A percentile compares a stretch with the other conserved stretches of the same genome.
Conservation (phyloP, 1,284 basidiomycete genomes). For the Puccinia coronata region DNA sequence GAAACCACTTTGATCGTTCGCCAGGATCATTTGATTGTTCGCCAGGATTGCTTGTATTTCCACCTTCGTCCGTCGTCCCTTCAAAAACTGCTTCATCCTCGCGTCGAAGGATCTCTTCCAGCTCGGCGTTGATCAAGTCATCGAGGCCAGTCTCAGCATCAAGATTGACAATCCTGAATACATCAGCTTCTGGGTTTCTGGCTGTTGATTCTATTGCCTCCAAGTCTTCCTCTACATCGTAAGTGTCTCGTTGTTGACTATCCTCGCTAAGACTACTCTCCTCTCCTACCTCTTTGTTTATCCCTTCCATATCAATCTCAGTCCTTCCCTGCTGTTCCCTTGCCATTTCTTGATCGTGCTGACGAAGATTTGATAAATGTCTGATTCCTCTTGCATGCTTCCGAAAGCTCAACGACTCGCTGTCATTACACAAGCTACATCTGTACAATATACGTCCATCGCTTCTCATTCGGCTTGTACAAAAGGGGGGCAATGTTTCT, state of each 20-base stretch:
- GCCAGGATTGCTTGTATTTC: neutral
- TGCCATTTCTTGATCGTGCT: neutral
- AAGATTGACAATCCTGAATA: neutral
- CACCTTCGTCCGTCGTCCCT: neutral
- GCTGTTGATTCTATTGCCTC: neutral
- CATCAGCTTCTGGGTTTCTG: neutral
- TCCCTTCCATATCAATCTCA: too few relatives aligned
- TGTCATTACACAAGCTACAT: neutral
- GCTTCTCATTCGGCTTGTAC: neutral
- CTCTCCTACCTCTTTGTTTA: too few relatives aligned
- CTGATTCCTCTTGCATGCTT: neutral
- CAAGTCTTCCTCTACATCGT: neutral
- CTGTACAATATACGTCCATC: neutral
- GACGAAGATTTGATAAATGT: neutral
- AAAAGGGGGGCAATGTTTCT: neutral
- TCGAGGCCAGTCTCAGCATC: neutral
- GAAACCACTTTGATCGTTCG: too few relatives aligned
- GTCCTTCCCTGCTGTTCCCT: too few relatives aligned
- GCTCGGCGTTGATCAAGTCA: neutral
- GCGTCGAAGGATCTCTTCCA: too few relatives aligned
- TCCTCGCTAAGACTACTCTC: too few relatives aligned
- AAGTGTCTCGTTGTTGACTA: neutral
- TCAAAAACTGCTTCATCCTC: neutral
- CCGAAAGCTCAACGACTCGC: neutral
- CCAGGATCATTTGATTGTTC: too few relatives aligned